Percentiles rank a stretch among this genome's conserved stretches.
Conservation (phyloP, 2,329 filamentous ascomycete genomes). For the Lasiodiplodia citricola region DNA sequence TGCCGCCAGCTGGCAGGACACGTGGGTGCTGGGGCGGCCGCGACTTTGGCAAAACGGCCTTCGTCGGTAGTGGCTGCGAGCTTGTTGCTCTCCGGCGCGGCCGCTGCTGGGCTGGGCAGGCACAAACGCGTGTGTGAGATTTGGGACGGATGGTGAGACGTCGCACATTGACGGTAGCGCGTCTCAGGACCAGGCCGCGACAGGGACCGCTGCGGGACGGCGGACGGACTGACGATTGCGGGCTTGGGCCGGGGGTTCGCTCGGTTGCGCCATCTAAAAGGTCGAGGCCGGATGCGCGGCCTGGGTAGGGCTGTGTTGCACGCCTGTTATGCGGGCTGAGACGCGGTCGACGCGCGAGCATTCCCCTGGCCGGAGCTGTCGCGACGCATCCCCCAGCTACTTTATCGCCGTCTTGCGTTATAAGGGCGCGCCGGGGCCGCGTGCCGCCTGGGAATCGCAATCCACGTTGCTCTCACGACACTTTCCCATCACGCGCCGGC, state of each 20-base stretch:
- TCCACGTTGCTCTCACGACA: background rate
- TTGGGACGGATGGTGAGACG: slow-evolving; percentile 18
- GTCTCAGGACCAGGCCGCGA: slow-evolving; percentile 9
- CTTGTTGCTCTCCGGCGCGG: no score
- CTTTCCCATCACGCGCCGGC: slow-evolving; percentile 1
- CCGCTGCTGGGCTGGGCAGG: background rate
- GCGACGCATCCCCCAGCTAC: slow-evolving; percentile 2
- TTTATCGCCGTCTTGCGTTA: background rate
- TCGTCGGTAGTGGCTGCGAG: background rate
- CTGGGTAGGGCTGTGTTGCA: slow-evolving; percentile 7
- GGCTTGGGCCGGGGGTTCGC: background rate
- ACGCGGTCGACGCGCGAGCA: slow-evolving; percentile 19
- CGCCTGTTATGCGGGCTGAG: slow-evolving; percentile 22
- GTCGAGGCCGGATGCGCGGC: background rate
- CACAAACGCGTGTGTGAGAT: slow-evolving; percentile 1
- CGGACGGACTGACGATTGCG: background rate
- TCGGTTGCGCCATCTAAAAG: slow-evolving; percentile 5
- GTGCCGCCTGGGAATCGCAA: background rate
- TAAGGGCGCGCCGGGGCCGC: background rate
- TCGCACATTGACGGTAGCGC: slow-evolving; percentile 16
- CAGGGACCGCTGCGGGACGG: background rate
- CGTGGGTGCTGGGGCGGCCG: background rate
- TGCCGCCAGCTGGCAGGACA: slow-evolving; percentile 20
- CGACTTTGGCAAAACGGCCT: background rate
- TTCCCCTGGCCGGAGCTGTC: slow-evolving; percentile 3